Percentiles rank a stretch among this genome's conserved stretches.
Conservation (phyloP, 1,139 yeast species). For the Entelexis sorbosivorans region DNA sequence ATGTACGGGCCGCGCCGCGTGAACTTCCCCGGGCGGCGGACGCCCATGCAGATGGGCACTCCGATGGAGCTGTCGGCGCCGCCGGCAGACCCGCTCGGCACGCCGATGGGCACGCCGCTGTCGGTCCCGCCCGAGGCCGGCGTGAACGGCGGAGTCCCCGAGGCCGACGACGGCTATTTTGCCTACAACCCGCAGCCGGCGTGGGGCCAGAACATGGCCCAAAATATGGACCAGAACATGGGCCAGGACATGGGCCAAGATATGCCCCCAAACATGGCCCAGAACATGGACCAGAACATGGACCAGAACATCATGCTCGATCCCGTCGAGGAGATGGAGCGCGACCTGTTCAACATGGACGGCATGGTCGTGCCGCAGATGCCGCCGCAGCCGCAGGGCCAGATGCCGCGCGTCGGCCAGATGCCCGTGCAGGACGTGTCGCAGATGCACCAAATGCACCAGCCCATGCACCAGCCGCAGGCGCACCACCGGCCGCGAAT, state of each 20-base stretch:
- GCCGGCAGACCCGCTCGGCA: constrained; percentile 1
- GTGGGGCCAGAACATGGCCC: constrained; percentile 3
- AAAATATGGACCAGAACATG: not conserved
- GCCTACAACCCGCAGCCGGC: constrained; percentile 5
- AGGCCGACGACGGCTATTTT: constrained; percentile 10
- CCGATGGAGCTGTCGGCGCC: constrained; percentile 10
- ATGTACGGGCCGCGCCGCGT: constrained; percentile 18
- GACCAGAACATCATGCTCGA: constrained; percentile 14
- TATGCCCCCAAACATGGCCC: no score
- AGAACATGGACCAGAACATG: not conserved
- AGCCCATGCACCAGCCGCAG: not conserved
- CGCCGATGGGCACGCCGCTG: constrained; percentile 10
- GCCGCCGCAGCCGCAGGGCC: not conserved
- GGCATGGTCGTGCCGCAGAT: not conserved
- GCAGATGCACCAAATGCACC: not conserved
- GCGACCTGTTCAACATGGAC: constrained; percentile 18
- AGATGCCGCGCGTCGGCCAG: not conserved
- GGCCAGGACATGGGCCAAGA: not conserved
- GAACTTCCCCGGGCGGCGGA: constrained; percentile 6
- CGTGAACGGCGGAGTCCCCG: not conserved
- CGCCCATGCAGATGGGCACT: constrained; percentile 9
- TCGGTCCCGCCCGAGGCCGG: constrained; percentile 3
- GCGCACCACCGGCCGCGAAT: not conserved
- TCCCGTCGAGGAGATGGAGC: constrained; percentile 23
- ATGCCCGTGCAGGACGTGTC: not conserved